Evolutionary conservation across 1,139 yeast genomes (phyloP).

Genomic region (Yamadazyma songkhlaensis): DNA sequence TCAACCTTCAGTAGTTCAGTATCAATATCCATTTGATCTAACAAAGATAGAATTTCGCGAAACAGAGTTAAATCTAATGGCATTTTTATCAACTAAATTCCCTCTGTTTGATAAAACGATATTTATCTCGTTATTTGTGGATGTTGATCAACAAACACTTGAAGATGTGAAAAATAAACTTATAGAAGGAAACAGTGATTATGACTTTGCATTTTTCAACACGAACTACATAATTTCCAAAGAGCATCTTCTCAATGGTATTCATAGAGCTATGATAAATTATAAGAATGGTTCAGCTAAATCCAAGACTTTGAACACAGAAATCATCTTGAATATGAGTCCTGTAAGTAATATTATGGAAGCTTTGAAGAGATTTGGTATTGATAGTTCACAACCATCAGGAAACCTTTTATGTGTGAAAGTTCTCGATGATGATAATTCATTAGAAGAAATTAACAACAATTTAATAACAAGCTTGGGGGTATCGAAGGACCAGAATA

Average conservation of each 20-base stretch:
- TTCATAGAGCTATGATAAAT: slow-evolving; percentile 36
- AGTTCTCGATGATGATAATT: slow-evolving; percentile 16
- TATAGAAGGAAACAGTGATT: slow-evolving; percentile 28
- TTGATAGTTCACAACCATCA: slow-evolving; percentile 22
- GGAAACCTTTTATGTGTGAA: slow-evolving; percentile 30
- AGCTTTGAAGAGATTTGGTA: slow-evolving; percentile 42
- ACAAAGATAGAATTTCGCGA: not conserved
- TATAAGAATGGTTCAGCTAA: slow-evolving; percentile 24
- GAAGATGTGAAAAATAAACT: slow-evolving; percentile 27
- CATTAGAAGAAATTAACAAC: slow-evolving; percentile 7
- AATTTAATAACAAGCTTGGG: slow-evolving; percentile 18
- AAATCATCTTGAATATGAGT: slow-evolving; percentile 39
- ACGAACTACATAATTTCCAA: slow-evolving; percentile 34
- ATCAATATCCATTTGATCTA: slow-evolving; percentile 2
- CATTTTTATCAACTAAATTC: slow-evolving; percentile 15
- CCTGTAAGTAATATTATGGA: slow-evolving; percentile 46
- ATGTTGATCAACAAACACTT: slow-evolving; percentile 19
- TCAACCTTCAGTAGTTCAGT: slow-evolving; percentile 2
- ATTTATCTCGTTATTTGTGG: slow-evolving; percentile 22
- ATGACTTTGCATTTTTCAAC: slow-evolving; percentile 41
- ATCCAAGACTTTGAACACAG: slow-evolving; percentile 43
- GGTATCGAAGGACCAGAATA: slow-evolving; percentile 10
- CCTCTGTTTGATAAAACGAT: slow-evolving; percentile 32
- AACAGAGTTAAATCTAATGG: not conserved
- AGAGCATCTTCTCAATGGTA: slow-evolving; percentile 34